phyloP scores from a whole-genome alignment of 2,329 filamentous ascomycete genomes.

The Plectosphaerella cucumerina region DNA sequence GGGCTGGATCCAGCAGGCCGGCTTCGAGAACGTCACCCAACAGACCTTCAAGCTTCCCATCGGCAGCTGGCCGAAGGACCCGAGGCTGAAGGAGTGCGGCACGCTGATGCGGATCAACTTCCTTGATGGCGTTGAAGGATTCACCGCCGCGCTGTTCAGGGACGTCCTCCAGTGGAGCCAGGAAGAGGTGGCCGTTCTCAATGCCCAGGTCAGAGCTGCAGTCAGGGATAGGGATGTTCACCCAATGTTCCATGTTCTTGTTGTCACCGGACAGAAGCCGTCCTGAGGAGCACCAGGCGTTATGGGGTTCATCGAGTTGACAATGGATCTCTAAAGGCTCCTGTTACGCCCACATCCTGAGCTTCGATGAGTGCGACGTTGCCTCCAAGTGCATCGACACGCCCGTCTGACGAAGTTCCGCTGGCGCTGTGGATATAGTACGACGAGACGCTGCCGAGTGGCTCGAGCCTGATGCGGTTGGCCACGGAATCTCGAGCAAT shows the following conservation, averaged over 20 bases:
- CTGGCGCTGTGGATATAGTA: conserved; percentile 23
- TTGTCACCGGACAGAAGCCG: conserved; percentile 24
- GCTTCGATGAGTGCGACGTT: conserved; percentile 70
- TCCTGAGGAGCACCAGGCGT: not conserved
- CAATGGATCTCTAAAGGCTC: no score
- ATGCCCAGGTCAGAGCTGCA: conserved; percentile 18
- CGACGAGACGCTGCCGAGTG: conserved; percentile 40
- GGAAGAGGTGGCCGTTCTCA: conserved; percentile 18
- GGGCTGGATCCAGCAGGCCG: conserved; percentile 19
- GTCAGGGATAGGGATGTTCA: conserved; percentile 22
- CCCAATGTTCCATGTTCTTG: conserved; percentile 22
- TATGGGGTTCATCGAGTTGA: no score
- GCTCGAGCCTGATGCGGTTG: conserved; percentile 44
- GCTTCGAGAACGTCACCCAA: conserved; percentile 26
- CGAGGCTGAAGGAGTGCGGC: conserved; percentile 33
- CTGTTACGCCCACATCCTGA: conserved; percentile 53
- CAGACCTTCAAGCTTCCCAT: conserved; percentile 23
- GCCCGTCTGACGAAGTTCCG: conserved; percentile 61
- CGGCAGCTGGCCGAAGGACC: conserved; percentile 33
- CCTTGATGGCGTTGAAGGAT: conserved; percentile 14
- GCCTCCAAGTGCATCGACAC: conserved; percentile 45
- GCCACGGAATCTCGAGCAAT: conserved; percentile 50
- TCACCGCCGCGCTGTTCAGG: conserved; percentile 20
- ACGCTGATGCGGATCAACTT: conserved; percentile 16
- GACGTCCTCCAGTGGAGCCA: conserved; percentile 20